Conservation (phyloP, 2,329 filamentous ascomycete species). For the Thelonectria rubi region DNA sequence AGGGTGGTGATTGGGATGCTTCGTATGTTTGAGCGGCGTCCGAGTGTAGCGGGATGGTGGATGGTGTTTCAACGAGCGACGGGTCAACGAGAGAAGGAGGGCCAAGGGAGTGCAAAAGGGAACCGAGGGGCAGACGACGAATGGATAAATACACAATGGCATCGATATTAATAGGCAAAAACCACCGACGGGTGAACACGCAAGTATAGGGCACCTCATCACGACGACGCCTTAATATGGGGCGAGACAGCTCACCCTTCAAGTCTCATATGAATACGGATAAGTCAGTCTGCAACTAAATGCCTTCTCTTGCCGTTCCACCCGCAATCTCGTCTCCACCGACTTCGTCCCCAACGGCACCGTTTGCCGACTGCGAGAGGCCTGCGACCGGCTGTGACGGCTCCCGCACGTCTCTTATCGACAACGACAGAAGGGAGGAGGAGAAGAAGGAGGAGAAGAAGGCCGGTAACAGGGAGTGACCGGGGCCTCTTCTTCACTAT, state of each 20-base stretch:
- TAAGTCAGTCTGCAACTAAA: neutral
- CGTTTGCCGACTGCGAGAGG: slow-evolving; percentile 4
- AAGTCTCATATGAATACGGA: neutral
- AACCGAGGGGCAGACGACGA: neutral
- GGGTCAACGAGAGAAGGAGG: neutral
- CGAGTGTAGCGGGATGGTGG: too few species aligned
- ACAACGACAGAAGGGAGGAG: too few species aligned
- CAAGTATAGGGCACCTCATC: too few species aligned
- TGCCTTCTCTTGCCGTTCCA: slow-evolving; percentile 19
- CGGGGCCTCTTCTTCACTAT: neutral
- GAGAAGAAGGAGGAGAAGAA: neutral
- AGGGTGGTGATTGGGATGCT: neutral
- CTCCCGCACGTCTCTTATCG: neutral
- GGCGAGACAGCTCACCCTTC: slow-evolving; percentile 5
- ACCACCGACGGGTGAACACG: too few species aligned
- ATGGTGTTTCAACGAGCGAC: slow-evolving; percentile 11
- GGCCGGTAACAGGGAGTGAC: neutral
- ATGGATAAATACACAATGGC: neutral
- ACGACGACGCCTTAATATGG: too few species aligned
- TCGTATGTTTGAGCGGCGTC: neutral
- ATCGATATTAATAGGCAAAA: too few species aligned
- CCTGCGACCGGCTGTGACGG: slow-evolving; percentile 19
- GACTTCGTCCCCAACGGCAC: slow-evolving; percentile 8
- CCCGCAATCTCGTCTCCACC: slow-evolving; percentile 28
- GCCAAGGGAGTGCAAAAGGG: neutral